Base-by-base conservation (phyloP, 768 basidiomycete genomes). In the Xerocomellus dryophilus region DNA sequence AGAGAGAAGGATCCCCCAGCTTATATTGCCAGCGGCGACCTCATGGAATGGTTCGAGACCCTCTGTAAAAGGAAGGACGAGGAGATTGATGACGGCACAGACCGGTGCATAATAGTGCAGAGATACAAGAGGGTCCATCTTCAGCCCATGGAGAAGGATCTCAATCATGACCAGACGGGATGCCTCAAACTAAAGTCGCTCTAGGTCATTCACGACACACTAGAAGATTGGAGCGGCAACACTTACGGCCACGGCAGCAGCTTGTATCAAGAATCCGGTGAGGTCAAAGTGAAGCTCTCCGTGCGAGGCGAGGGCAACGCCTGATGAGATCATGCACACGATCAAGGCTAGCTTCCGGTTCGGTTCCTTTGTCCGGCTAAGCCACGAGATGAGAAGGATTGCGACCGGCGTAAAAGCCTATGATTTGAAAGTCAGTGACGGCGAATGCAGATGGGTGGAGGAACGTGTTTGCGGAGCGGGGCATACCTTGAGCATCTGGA, bases 81-180 rank as follows among this genome's bases (percentile, higher is more conserved):
- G 67, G 21, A 93, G 80, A 71, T 97, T 98, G 76, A 98, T 90
- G 56, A 77, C 69, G 0, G 96, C 93, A 70, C 96, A 98, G 47
- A 98, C 91, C 14, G 94, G 94, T 10, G 95, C 94, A 67, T 94
- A 97, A 76, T 96, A 98, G 76, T 98, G 91, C 47, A 98, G 73
- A 7, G 94, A 97, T 20, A 93, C 90, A 7, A 98, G 81, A 0
- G 96, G 96, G 66, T 97, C 93, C 95, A 98, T 98, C 75, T 97
- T 97, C 65, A 97, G 75, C 35, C 94, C 94, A 66, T 97, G 93
- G 0, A 98, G 78, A 38, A 98, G 83, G 48, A 95, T 83, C 69
- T 98, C 90, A 56, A 98, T 98, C 84, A 97, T 93, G 21, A 98
- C 93, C 12, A 98, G 81, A 38, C 96, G 88, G 18, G 90, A 88